phyloP scores from a whole-genome alignment of 371 early-diverging fungal species.

The Smittium culicis region DNA sequence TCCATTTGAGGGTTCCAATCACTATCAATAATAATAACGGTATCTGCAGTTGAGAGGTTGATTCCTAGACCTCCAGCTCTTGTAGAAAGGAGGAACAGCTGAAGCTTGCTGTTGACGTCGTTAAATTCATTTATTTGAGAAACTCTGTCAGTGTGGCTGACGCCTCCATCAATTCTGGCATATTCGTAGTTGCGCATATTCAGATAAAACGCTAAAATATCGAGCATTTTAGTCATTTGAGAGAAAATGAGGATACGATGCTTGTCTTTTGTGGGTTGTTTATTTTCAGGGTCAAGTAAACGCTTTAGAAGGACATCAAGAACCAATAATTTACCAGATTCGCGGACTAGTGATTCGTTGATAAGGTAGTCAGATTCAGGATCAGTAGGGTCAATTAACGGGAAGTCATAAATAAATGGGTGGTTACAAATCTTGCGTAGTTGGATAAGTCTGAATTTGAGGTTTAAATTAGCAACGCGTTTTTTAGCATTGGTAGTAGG shows the following conservation, averaged over 20 bases:
- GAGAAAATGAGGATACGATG: slow-evolving; percentile 88
- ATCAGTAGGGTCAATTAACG: slow-evolving; percentile 28
- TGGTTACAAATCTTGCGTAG: slow-evolving; percentile 91
- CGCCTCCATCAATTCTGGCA: slow-evolving; percentile 88
- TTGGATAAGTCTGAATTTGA: slow-evolving; percentile 83
- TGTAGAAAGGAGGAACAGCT: slow-evolving; percentile 91
- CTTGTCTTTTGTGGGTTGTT: slow-evolving; percentile 31
- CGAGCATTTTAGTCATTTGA: slow-evolving; percentile 85
- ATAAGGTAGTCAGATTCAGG: slow-evolving; percentile 25
- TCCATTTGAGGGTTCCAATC: slow-evolving; percentile 98
- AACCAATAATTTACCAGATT: slow-evolving; percentile 73
- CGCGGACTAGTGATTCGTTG: slow-evolving; percentile 28
- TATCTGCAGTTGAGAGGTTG: slow-evolving; percentile 88
- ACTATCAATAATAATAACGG: slow-evolving; percentile 82
- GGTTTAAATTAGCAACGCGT: slow-evolving; percentile 20
- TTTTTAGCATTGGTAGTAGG: slow-evolving; percentile 11
- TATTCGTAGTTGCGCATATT: slow-evolving; percentile 58
- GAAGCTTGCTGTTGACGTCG: slow-evolving; percentile 31
- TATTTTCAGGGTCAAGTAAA: slow-evolving; percentile 33
- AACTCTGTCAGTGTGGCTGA: slow-evolving; percentile 61
- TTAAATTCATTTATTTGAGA: slow-evolving; percentile 57
- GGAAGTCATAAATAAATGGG: slow-evolving; percentile 81
- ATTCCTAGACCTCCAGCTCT: slow-evolving; percentile 94
- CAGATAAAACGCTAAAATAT: slow-evolving; percentile 85
- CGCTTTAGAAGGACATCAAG: slow-evolving; percentile 69